A percentile compares a stretch with the other conserved stretches of the same genome.
Conservation (phyloP, 1,284 basidiomycete genomes). For the Ceratobasidium sp. region DNA sequence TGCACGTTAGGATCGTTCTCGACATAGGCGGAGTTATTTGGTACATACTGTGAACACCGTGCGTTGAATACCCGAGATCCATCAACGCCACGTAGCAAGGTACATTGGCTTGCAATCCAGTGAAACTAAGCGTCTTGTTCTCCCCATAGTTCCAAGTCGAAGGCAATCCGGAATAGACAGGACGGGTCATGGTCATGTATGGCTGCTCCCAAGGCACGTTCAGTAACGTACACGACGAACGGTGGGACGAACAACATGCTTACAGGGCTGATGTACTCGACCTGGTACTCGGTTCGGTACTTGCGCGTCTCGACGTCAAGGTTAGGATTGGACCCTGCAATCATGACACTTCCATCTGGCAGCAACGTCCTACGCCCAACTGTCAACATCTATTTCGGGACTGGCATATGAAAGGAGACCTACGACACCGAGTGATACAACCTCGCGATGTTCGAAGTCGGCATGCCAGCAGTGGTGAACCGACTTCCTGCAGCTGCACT, state of each 20-base stretch:
- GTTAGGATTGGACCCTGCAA: slow-evolving; percentile 90
- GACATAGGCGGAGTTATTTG: background rate
- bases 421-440: slow-evolving; percentile 83
- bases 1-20: background rate
- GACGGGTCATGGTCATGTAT: slow-evolving; percentile 60
- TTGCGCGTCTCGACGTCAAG: slow-evolving; percentile 69
- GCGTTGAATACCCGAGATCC: slow-evolving; percentile 84
- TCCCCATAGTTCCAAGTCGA: slow-evolving; percentile 66
- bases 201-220: slow-evolving; percentile 50
- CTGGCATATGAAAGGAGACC: background rate
- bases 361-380: slow-evolving; percentile 65
- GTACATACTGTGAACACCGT: slow-evolving; percentile 60
- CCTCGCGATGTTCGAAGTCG: slow-evolving; percentile 77
- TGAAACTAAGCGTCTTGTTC: slow-evolving; percentile 57
- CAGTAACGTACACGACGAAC: background rate
- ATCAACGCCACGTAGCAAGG: slow-evolving; percentile 58
- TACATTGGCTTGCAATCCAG: slow-evolving; percentile 69
- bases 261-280: slow-evolving; percentile 82
- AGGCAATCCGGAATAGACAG: slow-evolving; percentile 62
- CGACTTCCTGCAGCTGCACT: slow-evolving; percentile 68
- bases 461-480: slow-evolving; percentile 75
- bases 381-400: background rate
- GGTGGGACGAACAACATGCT: background rate
- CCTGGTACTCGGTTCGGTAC: slow-evolving; percentile 85
- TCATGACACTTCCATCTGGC: slow-evolving; percentile 80